A percentile compares a stretch with the other conserved stretches of the same genome.
These are phyloP conservation scores for Aethionema arabicum DNA, from an alignment of 345 rosid genomes.

Conservation along the genomic window DNA sequence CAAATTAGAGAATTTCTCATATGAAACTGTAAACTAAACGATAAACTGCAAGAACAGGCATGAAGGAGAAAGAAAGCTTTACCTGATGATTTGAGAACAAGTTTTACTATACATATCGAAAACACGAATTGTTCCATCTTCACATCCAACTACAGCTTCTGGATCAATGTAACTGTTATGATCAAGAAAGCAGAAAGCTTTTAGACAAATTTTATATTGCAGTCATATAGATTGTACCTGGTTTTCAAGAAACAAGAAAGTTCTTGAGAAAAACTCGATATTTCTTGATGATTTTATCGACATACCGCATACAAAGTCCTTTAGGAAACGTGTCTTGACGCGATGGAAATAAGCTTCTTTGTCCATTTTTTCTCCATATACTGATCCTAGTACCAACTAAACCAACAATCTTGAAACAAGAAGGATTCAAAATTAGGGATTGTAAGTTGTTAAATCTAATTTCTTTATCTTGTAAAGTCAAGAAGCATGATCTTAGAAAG, in stretches of 20 bases:
- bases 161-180: conserved; percentile 74
- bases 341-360: conserved; percentile 71
- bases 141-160: conserved; percentile 92
- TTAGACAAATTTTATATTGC: conserved; percentile 9
- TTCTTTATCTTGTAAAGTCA: neutral
- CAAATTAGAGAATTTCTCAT: conserved; percentile 18
- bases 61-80: conserved; percentile 3
- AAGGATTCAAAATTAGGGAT: conserved; percentile 1
- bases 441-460: neutral
- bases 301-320: conserved; percentile 89
- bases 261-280: neutral
- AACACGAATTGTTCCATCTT: conserved; percentile 83
- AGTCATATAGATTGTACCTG: neutral
- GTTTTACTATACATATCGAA: conserved; percentile 90
- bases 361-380: conserved; percentile 86
- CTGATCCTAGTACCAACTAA: conserved; percentile 73
- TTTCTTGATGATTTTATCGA: conserved; percentile 10
- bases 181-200: neutral
- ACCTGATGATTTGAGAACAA: conserved; percentile 83
- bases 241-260: neutral
- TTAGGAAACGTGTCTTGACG: conserved; percentile 62
- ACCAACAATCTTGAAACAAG: conserved; percentile 63
- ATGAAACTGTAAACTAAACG: neutral
- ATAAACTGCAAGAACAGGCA: neutral
- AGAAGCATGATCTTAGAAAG: neutral